Conservation (phyloP, 1,284 basidiomycete genomes). For the Puccinia polysora region DNA sequence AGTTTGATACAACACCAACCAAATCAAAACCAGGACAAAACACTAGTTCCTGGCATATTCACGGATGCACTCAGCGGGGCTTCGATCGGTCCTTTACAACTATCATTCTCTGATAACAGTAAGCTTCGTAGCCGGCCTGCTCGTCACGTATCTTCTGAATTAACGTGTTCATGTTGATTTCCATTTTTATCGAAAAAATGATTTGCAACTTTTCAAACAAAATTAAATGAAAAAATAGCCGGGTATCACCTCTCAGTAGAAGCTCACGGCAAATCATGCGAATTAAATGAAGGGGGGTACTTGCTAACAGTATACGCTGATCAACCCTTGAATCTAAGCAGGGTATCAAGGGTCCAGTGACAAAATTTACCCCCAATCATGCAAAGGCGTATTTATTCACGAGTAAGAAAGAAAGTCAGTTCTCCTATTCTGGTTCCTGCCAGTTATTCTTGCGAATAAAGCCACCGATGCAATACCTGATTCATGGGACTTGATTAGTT, state of each 20-base stretch:
- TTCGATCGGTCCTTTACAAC: conserved; percentile 22
- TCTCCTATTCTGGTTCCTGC: no score
- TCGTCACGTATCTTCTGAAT: no score
- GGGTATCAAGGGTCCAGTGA: not conserved
- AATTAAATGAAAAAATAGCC: not conserved
- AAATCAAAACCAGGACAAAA: not conserved
- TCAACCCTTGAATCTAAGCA: conserved; percentile 19
- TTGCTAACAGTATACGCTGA: conserved; percentile 31
- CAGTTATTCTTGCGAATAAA: no score
- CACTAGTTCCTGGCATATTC: conserved; percentile 21
- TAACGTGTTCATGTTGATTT: no score
- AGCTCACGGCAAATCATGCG: conserved; percentile 7
- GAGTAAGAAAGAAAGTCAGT: no score
- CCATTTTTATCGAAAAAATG: no score
- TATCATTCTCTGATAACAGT: conserved; percentile 19
- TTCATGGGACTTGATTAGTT: no score
- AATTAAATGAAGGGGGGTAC: conserved; percentile 11
- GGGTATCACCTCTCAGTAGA: conserved; percentile 10
- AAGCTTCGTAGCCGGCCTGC: not conserved
- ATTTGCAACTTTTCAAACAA: no score
- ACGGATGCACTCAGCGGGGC: conserved; percentile 28
- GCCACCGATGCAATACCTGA: no score
- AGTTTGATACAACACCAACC: not conserved
- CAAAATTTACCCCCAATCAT: no score
- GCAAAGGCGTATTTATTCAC: no score